Percentiles rank a stretch among this genome's conserved stretches.
Conservation (phyloP, 441 rosid species). For the Brassica hybrid region DNA sequence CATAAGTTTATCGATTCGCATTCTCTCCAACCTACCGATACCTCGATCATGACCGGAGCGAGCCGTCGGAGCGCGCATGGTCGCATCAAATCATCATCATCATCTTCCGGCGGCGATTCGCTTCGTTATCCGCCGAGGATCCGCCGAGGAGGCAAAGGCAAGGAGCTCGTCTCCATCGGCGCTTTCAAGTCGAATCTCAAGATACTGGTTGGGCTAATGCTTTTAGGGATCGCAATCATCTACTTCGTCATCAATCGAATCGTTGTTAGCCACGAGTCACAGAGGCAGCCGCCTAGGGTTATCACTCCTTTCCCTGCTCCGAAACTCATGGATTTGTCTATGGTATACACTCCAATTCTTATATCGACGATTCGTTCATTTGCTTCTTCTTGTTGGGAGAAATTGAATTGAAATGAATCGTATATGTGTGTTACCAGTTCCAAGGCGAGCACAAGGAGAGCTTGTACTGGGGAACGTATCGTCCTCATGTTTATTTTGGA, state of each 20-base stretch:
- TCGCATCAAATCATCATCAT: slow-evolving; percentile 50
- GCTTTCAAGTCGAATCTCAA: slow-evolving; percentile 59
- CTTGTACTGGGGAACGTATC: slow-evolving; percentile 1
- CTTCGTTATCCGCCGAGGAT: slow-evolving; percentile 34
- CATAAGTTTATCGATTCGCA: neutral
- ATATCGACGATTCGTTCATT: neutral
- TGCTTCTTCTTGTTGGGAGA: neutral
- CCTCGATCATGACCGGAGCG: slow-evolving; percentile 62
- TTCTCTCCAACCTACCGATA: neutral
- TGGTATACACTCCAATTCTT: slow-evolving; percentile 41
- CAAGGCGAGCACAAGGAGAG: neutral
- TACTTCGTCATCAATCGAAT: slow-evolving; percentile 54
- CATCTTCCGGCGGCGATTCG: slow-evolving; percentile 36
- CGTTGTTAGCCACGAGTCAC: slow-evolving; percentile 48
- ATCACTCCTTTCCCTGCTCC: slow-evolving; percentile 85
- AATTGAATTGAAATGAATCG: neutral
- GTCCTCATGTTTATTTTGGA: slow-evolving; percentile 5
- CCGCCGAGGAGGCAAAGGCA: slow-evolving; percentile 48
- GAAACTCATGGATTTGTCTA: slow-evolving; percentile 77
- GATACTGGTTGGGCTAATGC: slow-evolving; percentile 52
- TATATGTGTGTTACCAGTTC: neutral
- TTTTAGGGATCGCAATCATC: slow-evolving; percentile 50
- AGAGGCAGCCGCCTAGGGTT: slow-evolving; percentile 41
- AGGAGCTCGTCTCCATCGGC: slow-evolving; percentile 52
- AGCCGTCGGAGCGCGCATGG: slow-evolving; percentile 63